These are phyloP conservation scores for Linderniella brevidens DNA, from an alignment of 257 asterid species.

Conservation along the genomic window DNA sequence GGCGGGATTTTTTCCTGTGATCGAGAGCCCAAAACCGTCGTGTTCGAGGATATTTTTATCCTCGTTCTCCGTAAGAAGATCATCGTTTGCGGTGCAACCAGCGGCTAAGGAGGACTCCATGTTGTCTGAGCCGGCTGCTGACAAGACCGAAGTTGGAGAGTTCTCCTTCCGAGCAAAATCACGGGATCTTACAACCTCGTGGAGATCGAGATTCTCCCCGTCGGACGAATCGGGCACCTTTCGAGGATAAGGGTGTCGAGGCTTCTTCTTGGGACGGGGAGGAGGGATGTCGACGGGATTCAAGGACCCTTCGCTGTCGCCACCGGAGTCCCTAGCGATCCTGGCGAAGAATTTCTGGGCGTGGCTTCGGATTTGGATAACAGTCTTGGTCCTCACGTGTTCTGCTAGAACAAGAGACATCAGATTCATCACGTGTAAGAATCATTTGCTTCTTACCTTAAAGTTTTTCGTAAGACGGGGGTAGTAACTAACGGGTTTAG, in stretches of 20 bases:
- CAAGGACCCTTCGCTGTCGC: conserved; percentile 26
- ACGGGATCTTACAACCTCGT: not conserved
- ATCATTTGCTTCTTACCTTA: too few relatives aligned
- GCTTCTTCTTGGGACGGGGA: conserved; percentile 92
- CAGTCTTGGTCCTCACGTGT: conserved; percentile 70
- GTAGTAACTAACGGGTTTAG: too few relatives aligned
- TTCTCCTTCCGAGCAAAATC: conserved; percentile 20
- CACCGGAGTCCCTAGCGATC: conserved; percentile 44
- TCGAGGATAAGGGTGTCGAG: conserved; percentile 76
- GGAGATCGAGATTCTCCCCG: too few relatives aligned
- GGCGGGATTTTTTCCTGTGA: too few relatives aligned
- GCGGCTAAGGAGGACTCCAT: conserved; percentile 21
- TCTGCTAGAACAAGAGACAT: conserved; percentile 34
- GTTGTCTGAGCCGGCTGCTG: conserved; percentile 31
- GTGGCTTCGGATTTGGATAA: conserved; percentile 84
- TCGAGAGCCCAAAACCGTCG: too few relatives aligned
- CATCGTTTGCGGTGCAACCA: too few relatives aligned
- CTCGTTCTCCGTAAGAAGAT: conserved; percentile 7
- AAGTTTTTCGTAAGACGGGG: too few relatives aligned
- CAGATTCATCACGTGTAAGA: too few relatives aligned
- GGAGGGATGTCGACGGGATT: conserved; percentile 62
- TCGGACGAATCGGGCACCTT: conserved; percentile 20
- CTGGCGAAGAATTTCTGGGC: conserved; percentile 85
- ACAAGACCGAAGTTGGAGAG: conserved; percentile 67
- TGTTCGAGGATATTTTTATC: too few relatives aligned